Conservation (phyloP, 352 stramenopile genomes). For the Pythium chondricola region DNA sequence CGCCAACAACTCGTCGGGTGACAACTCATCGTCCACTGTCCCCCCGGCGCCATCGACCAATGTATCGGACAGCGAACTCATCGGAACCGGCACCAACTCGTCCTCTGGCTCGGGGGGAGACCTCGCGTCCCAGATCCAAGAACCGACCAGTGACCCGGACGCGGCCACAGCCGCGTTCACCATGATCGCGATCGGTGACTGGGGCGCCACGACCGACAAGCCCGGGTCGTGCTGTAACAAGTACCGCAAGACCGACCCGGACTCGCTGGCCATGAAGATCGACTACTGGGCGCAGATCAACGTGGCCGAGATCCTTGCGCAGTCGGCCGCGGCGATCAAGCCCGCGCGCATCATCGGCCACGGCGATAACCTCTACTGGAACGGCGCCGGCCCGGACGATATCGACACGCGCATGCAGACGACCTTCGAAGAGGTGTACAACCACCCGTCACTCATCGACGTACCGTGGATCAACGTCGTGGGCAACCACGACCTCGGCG, state of each 20-base stretch:
- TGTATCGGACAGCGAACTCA: slow-evolving; percentile 43
- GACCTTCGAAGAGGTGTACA: slow-evolving; percentile 85
- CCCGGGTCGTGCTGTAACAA: slow-evolving; percentile 86
- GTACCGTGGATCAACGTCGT: slow-evolving; percentile 86
- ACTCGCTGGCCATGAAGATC: slow-evolving; percentile 82
- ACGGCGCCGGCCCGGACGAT: slow-evolving; percentile 68
- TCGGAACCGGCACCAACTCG: slow-evolving; percentile 15
- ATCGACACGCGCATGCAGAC: slow-evolving; percentile 78
- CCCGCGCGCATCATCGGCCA: slow-evolving; percentile 68
- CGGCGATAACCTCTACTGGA: slow-evolving; percentile 88
- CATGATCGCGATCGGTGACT: slow-evolving; percentile 85
- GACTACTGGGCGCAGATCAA: slow-evolving; percentile 86
- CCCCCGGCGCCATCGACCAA: slow-evolving; percentile 3
- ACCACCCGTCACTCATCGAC: slow-evolving; percentile 56
- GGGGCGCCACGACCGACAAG: slow-evolving; percentile 82
- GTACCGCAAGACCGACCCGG: slow-evolving; percentile 73
- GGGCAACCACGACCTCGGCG: slow-evolving; percentile 84
- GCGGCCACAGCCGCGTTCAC: slow-evolving; percentile 39
- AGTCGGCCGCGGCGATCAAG: slow-evolving; percentile 66
- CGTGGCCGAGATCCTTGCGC: slow-evolving; percentile 67
- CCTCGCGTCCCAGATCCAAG: slow-evolving; percentile 18
- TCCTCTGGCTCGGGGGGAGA: slow-evolving; percentile 22
- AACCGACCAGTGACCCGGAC: slow-evolving; percentile 59
- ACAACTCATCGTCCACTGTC: neutral
- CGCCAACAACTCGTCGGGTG: neutral